phyloP scores from a whole-genome alignment of 2,329 filamentous ascomycete species.

The Boeremia exigua region DNA sequence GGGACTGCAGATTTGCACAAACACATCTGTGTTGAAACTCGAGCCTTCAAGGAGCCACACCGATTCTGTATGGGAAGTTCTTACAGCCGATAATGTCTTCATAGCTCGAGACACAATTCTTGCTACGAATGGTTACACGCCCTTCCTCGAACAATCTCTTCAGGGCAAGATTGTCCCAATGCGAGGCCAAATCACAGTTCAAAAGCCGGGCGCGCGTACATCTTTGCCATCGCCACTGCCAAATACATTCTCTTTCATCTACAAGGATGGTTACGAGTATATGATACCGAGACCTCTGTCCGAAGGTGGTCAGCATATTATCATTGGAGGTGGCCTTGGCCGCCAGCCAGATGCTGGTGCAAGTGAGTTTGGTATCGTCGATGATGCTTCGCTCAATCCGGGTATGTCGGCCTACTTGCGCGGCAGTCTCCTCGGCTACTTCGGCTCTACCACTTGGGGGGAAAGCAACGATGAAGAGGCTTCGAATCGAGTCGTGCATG shows the following conservation, averaged over 20 bases:
- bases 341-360: conserved; percentile 52
- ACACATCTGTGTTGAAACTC: conserved; percentile 37
- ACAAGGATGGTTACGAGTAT: conserved; percentile 68
- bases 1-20: conserved; percentile 37
- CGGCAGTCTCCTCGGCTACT: conserved; percentile 55
- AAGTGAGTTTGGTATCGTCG: conserved; percentile 61
- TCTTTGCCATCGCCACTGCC: conserved; percentile 50
- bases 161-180: conserved; percentile 52
- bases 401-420: conserved; percentile 57
- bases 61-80: conserved; percentile 24
- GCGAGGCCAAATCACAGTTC: conserved; percentile 50
- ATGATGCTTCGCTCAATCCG: conserved; percentile 62
- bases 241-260: conserved; percentile 68
- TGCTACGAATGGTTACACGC: conserved; percentile 48
- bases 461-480: conserved; percentile 25
- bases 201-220: conserved; percentile 45
- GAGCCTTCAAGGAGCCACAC: neutral
- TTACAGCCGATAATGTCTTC: conserved; percentile 28
- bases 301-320: conserved; percentile 56
- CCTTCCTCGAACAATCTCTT: conserved; percentile 34
- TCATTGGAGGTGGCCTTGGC: conserved; percentile 67
- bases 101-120: conserved; percentile 29
- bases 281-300: conserved; percentile 62
- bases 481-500: conserved; percentile 41
- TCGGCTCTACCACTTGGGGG: conserved; percentile 55